Evolutionary conservation across 176 grass and related monocot species (phyloP).

Genomic region (Chloris gayana): DNA sequence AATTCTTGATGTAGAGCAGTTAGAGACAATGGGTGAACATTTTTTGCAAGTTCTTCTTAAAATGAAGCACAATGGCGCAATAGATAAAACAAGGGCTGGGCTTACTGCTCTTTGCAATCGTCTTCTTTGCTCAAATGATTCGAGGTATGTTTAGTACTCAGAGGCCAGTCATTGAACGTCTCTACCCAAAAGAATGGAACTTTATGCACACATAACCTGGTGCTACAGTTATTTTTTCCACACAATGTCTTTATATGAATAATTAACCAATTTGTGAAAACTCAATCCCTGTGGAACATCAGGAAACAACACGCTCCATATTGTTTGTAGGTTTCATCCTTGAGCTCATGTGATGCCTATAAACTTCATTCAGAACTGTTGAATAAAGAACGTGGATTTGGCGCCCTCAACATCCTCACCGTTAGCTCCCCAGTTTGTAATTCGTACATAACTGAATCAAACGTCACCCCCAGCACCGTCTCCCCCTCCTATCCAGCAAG

Average conservation of each 20-base stretch:
- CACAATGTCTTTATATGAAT: slow-evolving; percentile 1
- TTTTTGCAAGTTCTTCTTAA: slow-evolving; percentile 99
- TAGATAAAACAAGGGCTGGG: slow-evolving; percentile 98
- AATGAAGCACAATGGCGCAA: slow-evolving; percentile 99
- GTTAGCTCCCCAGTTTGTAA: too few species aligned
- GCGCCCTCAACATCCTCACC: too few species aligned
- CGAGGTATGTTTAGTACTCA: slow-evolving; percentile 56
- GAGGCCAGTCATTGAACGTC: not conserved
- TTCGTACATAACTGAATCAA: too few species aligned
- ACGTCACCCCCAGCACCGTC: too few species aligned
- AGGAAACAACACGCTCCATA: too few species aligned
- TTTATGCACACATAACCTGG: not conserved
- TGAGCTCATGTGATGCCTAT: not conserved
- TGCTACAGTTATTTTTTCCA: slow-evolving; percentile 23
- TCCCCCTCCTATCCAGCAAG: too few species aligned
- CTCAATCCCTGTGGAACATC: not conserved
- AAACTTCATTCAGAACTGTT: slow-evolving; percentile 14
- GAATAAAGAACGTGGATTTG: too few species aligned
- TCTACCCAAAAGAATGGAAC: slow-evolving; percentile 15
- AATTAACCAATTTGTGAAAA: slow-evolving; percentile 4
- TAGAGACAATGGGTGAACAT: slow-evolving; percentile 87
- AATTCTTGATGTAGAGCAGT: slow-evolving; percentile 79
- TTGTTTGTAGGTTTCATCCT: slow-evolving; percentile 7
- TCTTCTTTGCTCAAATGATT: slow-evolving; percentile 97
- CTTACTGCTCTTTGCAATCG: slow-evolving; percentile 97